Base-by-base conservation (phyloP, 108 stramenopile genomes). In the Skeletonema grethae region DNA sequence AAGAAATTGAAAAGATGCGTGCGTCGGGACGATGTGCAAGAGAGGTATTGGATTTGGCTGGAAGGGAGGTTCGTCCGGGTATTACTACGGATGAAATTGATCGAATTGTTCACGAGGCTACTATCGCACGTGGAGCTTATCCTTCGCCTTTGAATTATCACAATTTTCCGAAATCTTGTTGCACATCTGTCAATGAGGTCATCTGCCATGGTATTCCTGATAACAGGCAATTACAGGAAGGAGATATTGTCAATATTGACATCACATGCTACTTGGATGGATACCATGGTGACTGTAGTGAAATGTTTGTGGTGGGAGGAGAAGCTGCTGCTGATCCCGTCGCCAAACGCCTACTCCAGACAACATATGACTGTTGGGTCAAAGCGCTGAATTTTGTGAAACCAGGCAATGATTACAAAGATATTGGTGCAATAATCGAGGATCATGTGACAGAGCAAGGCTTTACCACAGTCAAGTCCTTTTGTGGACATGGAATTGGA, bases 181-280 rank as follows among this genome's bases (percentile, higher is more conserved):
- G 99, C 78, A 98, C 98, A 0, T 92, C 90, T 4, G 95, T 99
- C 34, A 99, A 99, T 72, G 98, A 99, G 84, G 97, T 99, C 5
- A 93, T 99, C 53, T 99, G 98, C 79, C 99, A 99, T 80, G 99
- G 99, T 39, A 99, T 99, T 62, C 99, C 99, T 31, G 99, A 99
- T 79, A 77, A 76, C 65, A 82, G 95, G 18, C 76, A 70, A 18
- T 73, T 99, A 35, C 28, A 89, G 63, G 86, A 90, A 7, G 98
- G 98, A 9, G 98, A 99, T 70, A 90, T 99, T 13, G 71, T 99
- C 39, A 98, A 99, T 75, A 35, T 99, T 25, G 99, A 99, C 77
- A 88, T 99, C 20, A 97, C 98, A 2, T 85, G 86, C 4, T 99
- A 94, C 70, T 63, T 88, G 28, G 74, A 98, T 68, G 99, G 99